These are phyloP conservation scores for Jacaranda copaia DNA, from an alignment of 257 asterid species.

Conservation along the genomic window DNA sequence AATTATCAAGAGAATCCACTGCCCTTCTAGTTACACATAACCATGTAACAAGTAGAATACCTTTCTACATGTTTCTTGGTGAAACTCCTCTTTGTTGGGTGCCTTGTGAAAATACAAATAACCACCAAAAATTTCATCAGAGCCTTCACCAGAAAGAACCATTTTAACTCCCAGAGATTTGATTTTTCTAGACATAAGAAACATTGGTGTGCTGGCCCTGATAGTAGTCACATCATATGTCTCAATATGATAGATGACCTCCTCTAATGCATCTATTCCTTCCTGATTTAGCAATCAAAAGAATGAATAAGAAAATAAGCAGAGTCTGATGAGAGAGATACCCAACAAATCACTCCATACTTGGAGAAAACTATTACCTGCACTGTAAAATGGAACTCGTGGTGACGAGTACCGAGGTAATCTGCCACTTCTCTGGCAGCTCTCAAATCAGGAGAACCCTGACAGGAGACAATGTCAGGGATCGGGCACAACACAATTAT, in stretches of 20 bases:
- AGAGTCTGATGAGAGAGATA: constrained; percentile 25
- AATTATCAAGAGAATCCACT: constrained; percentile 11
- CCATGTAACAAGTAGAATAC: constrained; percentile 42
- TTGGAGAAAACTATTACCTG: constrained; percentile 60
- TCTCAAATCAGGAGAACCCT: constrained; percentile 96
- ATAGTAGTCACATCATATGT: constrained; percentile 98
- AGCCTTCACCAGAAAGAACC: constrained; percentile 99
- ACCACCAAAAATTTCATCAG: constrained; percentile 98
- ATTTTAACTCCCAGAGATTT: constrained; percentile 95
- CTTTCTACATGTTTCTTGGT: constrained; percentile 96
- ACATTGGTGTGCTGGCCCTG: constrained; percentile 99
- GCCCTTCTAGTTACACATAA: constrained; percentile 15
- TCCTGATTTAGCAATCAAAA: constrained; percentile 70
- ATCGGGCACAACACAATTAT: neutral
- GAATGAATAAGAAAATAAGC: constrained; percentile 11
- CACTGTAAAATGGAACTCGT: constrained; percentile 92
- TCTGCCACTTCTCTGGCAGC: constrained; percentile 99
- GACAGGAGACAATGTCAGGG: constrained; percentile 23
- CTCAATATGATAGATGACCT: constrained; percentile 93
- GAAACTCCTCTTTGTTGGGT: constrained; percentile 94
- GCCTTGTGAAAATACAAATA: constrained; percentile 98
- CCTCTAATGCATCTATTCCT: constrained; percentile 96
- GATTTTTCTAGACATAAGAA: constrained; percentile 95
- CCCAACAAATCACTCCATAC: neutral
- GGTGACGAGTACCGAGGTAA: constrained; percentile 95